Evolutionary conservation across 2,329 filamentous ascomycete genomes (phyloP).

Genomic region (Neopestalotiopsis rosae): DNA sequence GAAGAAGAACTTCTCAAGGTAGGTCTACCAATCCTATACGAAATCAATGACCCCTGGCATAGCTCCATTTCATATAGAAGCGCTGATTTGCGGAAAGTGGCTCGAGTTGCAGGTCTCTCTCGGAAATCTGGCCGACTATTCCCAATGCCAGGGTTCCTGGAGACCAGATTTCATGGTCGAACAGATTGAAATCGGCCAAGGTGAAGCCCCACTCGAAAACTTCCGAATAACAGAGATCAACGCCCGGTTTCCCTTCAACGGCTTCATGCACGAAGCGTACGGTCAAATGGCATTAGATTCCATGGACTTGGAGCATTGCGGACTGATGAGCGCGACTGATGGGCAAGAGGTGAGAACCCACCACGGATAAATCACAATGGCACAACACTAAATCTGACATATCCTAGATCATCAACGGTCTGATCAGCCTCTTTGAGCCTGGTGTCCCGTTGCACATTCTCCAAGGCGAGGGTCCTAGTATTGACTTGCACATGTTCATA

Average conservation of each 20-base stretch:
- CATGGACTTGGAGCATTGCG: slow-evolving; percentile 16
- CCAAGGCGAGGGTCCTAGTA: slow-evolving; percentile 42
- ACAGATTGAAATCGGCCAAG: slow-evolving; percentile 18
- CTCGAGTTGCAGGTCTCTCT: background rate
- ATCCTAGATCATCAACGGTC: background rate
- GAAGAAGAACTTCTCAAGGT: slow-evolving; percentile 3
- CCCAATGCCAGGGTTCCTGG: background rate
- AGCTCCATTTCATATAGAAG: slow-evolving; percentile 22
- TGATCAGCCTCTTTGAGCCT: slow-evolving; percentile 35
- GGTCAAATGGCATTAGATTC: slow-evolving; percentile 36
- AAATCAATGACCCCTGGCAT: slow-evolving; percentile 41
- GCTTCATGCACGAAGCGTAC: slow-evolving; percentile 36
- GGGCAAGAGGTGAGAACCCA: slow-evolving; percentile 27
- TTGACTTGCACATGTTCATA: slow-evolving; percentile 46
- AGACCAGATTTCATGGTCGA: background rate
- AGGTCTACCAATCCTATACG: background rate
- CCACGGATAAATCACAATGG: background rate
- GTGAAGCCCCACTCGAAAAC: slow-evolving; percentile 24
- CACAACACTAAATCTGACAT: background rate
- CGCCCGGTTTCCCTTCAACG: slow-evolving; percentile 46
- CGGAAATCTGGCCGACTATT: background rate
- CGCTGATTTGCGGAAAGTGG: background rate
- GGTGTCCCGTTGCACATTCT: slow-evolving; percentile 40
- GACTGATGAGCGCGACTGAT: slow-evolving; percentile 31
- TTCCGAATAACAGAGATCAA: slow-evolving; percentile 47